A percentile compares a stretch with the other conserved stretches of the same genome.
phyloP scores from a whole-genome alignment of 2,329 filamentous ascomycete species.

The Tolypocladium inflatum region DNA sequence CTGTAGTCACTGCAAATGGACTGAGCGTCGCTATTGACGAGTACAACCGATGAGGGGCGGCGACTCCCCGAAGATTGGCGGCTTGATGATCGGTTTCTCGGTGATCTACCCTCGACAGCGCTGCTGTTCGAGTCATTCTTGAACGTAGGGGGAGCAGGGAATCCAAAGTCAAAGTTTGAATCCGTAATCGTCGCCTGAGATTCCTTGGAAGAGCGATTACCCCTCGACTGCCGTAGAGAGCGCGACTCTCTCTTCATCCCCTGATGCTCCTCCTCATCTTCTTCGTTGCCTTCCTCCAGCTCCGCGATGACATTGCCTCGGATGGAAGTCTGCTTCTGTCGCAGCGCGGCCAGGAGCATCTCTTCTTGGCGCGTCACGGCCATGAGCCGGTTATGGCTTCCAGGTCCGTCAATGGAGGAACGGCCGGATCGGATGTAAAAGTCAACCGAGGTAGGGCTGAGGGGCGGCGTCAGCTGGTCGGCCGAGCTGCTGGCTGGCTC shows the following conservation, averaged over 20 bases:
- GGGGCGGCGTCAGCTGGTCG: conserved; percentile 37
- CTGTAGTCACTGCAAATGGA: not conserved
- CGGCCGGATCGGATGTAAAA: conserved; percentile 32
- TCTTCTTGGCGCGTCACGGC: conserved; percentile 50
- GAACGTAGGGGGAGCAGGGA: conserved; percentile 21
- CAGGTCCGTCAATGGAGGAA: conserved; percentile 24
- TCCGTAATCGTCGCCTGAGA: conserved; percentile 21
- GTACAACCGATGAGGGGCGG: not conserved
- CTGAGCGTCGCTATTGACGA: not conserved
- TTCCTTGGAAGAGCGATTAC: conserved; percentile 14
- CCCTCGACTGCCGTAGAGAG: conserved; percentile 4
- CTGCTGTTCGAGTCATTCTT: not conserved
- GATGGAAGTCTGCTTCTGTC: conserved; percentile 47
- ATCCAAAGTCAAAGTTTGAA: conserved; percentile 22
- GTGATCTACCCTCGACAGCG: not conserved
- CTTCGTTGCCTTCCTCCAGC: conserved; percentile 22
- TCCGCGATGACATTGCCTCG: conserved; percentile 36
- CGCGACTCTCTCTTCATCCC: conserved; percentile 4
- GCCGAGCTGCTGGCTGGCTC: conserved; percentile 16
- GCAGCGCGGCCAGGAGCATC: conserved; percentile 46
- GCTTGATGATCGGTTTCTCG: not conserved
- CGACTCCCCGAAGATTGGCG: not conserved
- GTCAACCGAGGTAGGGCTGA: conserved; percentile 43
- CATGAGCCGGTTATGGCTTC: conserved; percentile 36
- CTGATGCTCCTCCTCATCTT: not conserved